Evolutionary conservation across 176 grass and related monocot species (phyloP).

Genomic region (Triticum timopheevii): DNA sequence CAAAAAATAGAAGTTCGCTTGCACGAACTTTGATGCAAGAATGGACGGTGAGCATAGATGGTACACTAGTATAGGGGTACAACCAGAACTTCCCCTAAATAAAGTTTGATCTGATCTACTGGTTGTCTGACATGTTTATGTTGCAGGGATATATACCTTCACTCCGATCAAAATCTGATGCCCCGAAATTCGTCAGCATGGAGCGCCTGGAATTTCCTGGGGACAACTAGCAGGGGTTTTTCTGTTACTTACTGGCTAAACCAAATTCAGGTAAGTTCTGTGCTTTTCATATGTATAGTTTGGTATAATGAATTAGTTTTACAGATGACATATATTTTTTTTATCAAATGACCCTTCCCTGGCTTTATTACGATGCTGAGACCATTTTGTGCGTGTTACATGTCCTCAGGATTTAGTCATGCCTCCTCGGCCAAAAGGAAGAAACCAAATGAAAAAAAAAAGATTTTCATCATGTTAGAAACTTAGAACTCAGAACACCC

Average conservation of each 20-base stretch:
- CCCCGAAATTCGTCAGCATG: not conserved
- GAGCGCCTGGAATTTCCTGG: not conserved
- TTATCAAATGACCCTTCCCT: not conserved
- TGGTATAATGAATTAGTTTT: too few species aligned
- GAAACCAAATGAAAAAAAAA: not conserved
- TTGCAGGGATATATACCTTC: not conserved
- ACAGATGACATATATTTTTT: too few species aligned
- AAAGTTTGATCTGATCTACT: not conserved
- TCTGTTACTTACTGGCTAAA: not conserved
- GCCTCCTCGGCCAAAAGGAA: not conserved
- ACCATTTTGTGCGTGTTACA: not conserved
- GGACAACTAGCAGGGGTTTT: not conserved
- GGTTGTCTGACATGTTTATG: not conserved
- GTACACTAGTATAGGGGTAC: too few species aligned
- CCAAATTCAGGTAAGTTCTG: not conserved
- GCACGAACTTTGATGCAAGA: too few species aligned
- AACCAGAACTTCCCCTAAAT: not conserved
- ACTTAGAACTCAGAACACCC: not conserved
- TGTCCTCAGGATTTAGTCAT: not conserved
- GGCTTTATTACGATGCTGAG: not conserved
- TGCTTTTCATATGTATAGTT: too few species aligned
- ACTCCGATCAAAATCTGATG: not conserved
- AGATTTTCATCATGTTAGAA: not conserved
- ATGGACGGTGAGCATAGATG: too few species aligned
- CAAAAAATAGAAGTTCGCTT: too few species aligned